A percentile compares a stretch with the other conserved stretches of the same genome.
Evolutionary conservation across 768 basidiomycete species (phyloP).

Genomic region (Auricularia sp.): DNA sequence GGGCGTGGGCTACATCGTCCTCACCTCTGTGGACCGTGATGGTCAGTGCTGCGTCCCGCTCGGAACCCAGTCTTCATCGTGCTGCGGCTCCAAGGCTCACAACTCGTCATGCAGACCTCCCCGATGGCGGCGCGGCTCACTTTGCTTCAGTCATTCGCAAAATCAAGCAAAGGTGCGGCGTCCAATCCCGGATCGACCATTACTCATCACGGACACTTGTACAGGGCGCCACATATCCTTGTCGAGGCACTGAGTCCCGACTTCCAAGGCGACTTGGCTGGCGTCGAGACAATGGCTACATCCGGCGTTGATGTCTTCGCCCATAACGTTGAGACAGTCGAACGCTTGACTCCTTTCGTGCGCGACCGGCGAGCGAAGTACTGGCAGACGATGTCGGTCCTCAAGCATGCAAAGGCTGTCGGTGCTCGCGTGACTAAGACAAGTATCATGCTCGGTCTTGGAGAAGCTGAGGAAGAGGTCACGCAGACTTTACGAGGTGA

Average conservation of each 20-base stretch:
- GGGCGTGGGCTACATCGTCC: conserved; percentile 95
- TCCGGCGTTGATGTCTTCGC: conserved; percentile 97
- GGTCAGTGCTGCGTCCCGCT: conserved; percentile 40
- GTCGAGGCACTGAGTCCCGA: conserved; percentile 96
- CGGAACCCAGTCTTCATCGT: not conserved
- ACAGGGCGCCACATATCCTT: conserved; percentile 85
- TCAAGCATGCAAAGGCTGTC: conserved; percentile 73
- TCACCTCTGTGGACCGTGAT: conserved; percentile 95
- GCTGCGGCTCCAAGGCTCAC: not conserved
- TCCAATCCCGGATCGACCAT: not conserved
- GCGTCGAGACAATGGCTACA: conserved; percentile 73
- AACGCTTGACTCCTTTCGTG: conserved; percentile 86
- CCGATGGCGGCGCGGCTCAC: conserved; percentile 85
- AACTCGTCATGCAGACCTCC: conserved; percentile 52
- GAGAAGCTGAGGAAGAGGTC: conserved; percentile 79
- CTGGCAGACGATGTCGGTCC: conserved; percentile 69
- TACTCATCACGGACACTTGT: not conserved
- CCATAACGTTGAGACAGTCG: conserved; percentile 96
- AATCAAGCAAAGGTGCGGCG: conserved; percentile 82
- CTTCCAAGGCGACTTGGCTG: conserved; percentile 69
- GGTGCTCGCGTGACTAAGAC: conserved; percentile 91
- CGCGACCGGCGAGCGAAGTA: conserved; percentile 92
- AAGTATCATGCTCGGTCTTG: conserved; percentile 96
- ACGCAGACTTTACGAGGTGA: conserved; percentile 73
- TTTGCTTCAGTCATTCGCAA: conserved; percentile 92